These are phyloP conservation scores for Pseudozyma sp. DNA, from an alignment of 1,284 basidiomycete genomes.

Conservation along the genomic window DNA sequence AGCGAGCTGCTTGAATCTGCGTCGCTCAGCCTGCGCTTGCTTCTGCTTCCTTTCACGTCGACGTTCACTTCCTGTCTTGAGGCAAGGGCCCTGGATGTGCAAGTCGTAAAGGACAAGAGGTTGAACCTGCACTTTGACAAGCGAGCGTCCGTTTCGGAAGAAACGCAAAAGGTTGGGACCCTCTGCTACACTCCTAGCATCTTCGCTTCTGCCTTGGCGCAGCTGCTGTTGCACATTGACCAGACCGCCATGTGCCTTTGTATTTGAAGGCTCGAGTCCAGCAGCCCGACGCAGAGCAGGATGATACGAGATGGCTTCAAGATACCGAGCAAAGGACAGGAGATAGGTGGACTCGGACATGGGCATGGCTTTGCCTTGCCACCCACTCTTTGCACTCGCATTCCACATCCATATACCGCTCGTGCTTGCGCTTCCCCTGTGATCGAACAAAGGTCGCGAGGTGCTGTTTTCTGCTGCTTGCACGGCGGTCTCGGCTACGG, in stretches of 20 bases:
- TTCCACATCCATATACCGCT: conserved; percentile 59
- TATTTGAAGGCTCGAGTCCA: conserved; percentile 35
- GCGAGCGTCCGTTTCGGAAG: conserved; percentile 50
- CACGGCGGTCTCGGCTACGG: conserved; percentile 55
- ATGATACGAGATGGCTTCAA: conserved; percentile 60
- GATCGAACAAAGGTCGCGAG: conserved; percentile 33
- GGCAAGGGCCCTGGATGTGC: conserved; percentile 55
- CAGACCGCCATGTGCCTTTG: conserved; percentile 37
- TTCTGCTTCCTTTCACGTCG: conserved; percentile 27
- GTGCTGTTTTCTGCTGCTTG: conserved; percentile 45
- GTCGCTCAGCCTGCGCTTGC: conserved; percentile 24
- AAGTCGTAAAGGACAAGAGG: conserved; percentile 53
- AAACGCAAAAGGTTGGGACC: conserved; percentile 44
- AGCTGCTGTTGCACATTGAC: conserved; percentile 45
- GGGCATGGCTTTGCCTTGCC: conserved; percentile 37
- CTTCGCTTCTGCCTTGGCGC: conserved; percentile 39
- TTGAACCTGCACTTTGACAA: conserved; percentile 56
- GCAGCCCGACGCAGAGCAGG: conserved; percentile 45
- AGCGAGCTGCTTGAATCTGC: conserved; percentile 26
- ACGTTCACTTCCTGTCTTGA: conserved; percentile 33
- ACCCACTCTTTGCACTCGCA: conserved; percentile 47
- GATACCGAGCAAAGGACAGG: conserved; percentile 57
- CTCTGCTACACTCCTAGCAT: conserved; percentile 43
- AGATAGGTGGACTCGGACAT: conserved; percentile 63
- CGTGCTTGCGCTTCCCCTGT: conserved; percentile 23